Conservation (phyloP, 1,284 basidiomycete species). For the Spongiforma sp. region DNA sequence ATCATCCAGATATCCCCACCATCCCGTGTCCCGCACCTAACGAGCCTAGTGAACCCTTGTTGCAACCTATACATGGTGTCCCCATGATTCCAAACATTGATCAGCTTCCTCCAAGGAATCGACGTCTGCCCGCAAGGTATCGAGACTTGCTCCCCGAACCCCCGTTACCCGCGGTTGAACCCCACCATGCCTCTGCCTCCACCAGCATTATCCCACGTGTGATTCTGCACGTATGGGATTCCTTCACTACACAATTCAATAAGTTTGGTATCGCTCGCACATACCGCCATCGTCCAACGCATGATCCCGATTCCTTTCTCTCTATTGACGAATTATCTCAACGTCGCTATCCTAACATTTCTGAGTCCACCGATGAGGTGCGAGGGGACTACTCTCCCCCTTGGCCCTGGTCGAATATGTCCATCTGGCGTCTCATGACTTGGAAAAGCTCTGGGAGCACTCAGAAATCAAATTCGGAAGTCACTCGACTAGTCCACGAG, state of each 20-base stretch:
- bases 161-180: neutral
- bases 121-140: neutral
- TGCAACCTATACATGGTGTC: neutral
- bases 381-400: neutral
- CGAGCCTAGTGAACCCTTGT: neutral
- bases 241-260: neutral
- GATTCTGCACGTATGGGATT: neutral
- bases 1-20: neutral
- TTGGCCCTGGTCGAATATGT: neutral
- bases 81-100: neutral
- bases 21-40: neutral
- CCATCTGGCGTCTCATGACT: neutral
- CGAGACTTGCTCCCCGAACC: neutral
- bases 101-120: neutral
- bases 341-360: neutral
- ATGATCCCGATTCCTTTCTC: neutral
- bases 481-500: neutral
- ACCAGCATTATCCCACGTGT: neutral
- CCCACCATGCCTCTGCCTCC: neutral
- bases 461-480: constrained; percentile 3
- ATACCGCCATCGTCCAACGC: neutral
- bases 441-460: neutral
- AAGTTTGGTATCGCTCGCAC: neutral
- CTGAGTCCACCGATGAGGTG: neutral
- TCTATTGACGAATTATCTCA: neutral